Conservation (phyloP, 2,329 filamentous ascomycete genomes). For the Fusarium newnesense region DNA sequence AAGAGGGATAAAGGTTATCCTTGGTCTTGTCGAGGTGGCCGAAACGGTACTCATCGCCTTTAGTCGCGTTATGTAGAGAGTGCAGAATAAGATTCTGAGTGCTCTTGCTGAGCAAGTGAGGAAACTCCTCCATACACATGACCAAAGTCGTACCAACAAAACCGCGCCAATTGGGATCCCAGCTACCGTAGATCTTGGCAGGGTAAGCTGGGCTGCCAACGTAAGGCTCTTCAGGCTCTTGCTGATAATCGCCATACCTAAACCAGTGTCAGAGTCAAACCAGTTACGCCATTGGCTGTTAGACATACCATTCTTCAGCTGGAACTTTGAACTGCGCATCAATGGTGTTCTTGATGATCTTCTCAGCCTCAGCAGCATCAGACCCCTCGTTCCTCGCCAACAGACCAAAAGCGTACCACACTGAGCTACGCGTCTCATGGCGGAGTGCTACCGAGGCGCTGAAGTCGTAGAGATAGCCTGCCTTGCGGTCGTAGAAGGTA, state of each 20-base stretch:
- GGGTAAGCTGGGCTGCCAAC: constrained; percentile 64
- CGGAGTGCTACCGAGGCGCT: constrained; percentile 56
- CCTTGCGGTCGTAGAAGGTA: constrained; percentile 61
- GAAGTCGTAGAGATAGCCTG: constrained; percentile 65
- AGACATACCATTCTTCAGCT: constrained; percentile 62
- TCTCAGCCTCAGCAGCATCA: constrained; percentile 62
- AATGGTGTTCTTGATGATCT: constrained; percentile 65
- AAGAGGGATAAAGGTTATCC: constrained; percentile 71
- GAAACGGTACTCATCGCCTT: constrained; percentile 70
- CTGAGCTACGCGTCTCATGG: constrained; percentile 66
- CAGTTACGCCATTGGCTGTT: neutral
- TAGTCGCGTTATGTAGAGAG: constrained; percentile 63
- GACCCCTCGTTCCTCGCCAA: constrained; percentile 63
- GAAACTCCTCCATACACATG: constrained; percentile 68
- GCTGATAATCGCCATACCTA: constrained; percentile 58
- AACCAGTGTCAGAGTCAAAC: rapidly evolving
- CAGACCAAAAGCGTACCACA: constrained; percentile 69
- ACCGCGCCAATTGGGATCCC: constrained; percentile 73
- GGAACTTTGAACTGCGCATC: constrained; percentile 62
- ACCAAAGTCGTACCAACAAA: constrained; percentile 70
- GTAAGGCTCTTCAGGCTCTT: constrained; percentile 66
- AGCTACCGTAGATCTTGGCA: constrained; percentile 63
- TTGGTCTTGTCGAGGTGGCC: constrained; percentile 61
- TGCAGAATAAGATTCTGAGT: constrained; percentile 59
- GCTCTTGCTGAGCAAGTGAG: constrained; percentile 53